Evolutionary conservation across 495 filamentous ascomycete species (phyloP).

Genomic region (Friedmanniomyces simplex): DNA sequence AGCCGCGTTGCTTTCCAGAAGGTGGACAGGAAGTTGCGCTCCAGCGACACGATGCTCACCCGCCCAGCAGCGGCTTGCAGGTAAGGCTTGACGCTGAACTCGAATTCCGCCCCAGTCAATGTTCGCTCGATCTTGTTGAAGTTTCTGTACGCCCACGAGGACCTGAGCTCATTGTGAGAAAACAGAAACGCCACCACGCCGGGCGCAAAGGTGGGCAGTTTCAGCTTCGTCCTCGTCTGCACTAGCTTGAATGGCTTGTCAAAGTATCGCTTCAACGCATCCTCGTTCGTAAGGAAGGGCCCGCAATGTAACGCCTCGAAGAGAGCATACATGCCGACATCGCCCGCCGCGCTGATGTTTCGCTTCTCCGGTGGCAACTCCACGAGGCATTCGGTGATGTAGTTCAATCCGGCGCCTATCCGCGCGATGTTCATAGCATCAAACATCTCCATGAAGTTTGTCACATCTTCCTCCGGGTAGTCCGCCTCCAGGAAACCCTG

Average conservation of each 20-base stretch:
- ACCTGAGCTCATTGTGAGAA: conserved; percentile 46
- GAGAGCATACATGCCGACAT: conserved; percentile 45
- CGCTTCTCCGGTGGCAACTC: conserved; percentile 40
- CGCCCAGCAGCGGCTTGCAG: conserved; percentile 37
- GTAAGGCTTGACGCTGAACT: conserved; percentile 65
- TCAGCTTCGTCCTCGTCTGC: conserved; percentile 60
- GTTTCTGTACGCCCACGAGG: conserved; percentile 55
- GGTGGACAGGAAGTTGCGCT: conserved; percentile 44
- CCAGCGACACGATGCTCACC: conserved; percentile 33
- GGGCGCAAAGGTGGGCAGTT: conserved; percentile 59
- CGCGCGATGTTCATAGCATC: conserved; percentile 52
- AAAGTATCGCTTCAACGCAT: conserved; percentile 49
- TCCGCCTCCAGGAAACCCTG: conserved; percentile 47
- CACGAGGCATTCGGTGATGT: conserved; percentile 39
- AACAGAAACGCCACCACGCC: conserved; percentile 77
- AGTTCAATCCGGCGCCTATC: conserved; percentile 47
- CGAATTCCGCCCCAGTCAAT: conserved; percentile 60
- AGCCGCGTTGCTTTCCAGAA: conserved; percentile 68
- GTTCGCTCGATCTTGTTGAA: conserved; percentile 51
- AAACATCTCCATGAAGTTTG: conserved; percentile 42
- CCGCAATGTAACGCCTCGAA: conserved; percentile 57
- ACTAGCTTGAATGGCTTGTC: conserved; percentile 67
- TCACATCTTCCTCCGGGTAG: conserved; percentile 54
- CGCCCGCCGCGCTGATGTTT: conserved; percentile 38
- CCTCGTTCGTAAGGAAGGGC: conserved; percentile 44